Percentiles rank a stretch among this genome's conserved stretches.
Conservation (phyloP, 352 stramenopile genomes). For the Globisporangium nagaii region DNA sequence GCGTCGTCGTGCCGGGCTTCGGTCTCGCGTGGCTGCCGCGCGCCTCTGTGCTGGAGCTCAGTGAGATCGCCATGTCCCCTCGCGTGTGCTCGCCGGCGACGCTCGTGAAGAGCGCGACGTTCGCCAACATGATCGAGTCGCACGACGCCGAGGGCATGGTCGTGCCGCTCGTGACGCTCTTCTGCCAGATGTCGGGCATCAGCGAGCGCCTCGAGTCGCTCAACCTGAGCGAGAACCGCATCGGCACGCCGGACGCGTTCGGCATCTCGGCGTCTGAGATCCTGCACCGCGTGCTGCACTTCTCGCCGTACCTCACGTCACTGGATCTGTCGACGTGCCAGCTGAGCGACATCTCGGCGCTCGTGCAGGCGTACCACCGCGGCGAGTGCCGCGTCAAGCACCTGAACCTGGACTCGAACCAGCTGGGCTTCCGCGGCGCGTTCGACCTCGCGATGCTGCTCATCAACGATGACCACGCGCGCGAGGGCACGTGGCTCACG, state of each 20-base stretch:
- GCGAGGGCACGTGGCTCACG: conserved; percentile 29
- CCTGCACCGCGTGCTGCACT: conserved; percentile 48
- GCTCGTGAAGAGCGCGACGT: conserved; percentile 34
- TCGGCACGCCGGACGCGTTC: conserved; percentile 48
- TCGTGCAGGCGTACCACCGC: conserved; percentile 46
- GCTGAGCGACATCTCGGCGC: conserved; percentile 40
- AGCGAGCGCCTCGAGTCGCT: conserved; percentile 48
- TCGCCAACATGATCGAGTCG: conserved; percentile 53
- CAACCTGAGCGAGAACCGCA: conserved; percentile 53
- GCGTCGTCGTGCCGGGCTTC: conserved; percentile 49
- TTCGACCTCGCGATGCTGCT: conserved; percentile 56
- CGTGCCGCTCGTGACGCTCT: conserved; percentile 42
- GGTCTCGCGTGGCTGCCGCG: conserved; percentile 44
- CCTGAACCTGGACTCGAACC: conserved; percentile 50
- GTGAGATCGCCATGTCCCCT: conserved; percentile 43
- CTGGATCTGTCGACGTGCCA: conserved; percentile 45
- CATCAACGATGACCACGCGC: conserved; percentile 41
- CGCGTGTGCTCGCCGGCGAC: conserved; percentile 39
- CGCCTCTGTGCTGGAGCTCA: conserved; percentile 40
- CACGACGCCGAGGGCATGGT: conserved; percentile 41
- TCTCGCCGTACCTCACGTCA: conserved; percentile 47
- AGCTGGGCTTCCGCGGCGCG: conserved; percentile 45
- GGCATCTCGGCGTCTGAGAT: conserved; percentile 43
- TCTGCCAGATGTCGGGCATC: conserved; percentile 48
- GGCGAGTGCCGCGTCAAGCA: conserved; percentile 37